Evolutionary conservation across 257 asterid genomes (phyloP).

Genomic region (Solanum chaucha): DNA sequence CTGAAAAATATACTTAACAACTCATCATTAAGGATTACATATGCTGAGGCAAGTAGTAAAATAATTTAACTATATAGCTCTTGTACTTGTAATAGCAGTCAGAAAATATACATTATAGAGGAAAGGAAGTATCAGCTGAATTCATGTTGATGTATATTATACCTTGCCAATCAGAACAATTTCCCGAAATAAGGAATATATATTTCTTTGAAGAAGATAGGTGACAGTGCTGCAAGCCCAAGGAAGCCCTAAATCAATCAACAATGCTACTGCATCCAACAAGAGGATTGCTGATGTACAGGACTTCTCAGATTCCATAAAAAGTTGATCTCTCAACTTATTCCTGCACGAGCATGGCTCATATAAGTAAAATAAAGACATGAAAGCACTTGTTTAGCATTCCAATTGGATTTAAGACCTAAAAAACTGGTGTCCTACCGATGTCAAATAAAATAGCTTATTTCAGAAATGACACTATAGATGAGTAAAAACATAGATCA

Average conservation of each 20-base stretch:
- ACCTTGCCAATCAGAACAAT: slow-evolving; percentile 68
- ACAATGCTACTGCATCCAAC: slow-evolving; percentile 46
- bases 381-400: neutral
- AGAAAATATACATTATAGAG: neutral
- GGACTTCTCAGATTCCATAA: slow-evolving; percentile 36
- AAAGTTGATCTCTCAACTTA: slow-evolving; percentile 47
- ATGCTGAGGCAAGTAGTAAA: neutral
- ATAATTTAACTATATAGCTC: neutral
- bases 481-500: neutral
- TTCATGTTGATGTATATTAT: neutral
- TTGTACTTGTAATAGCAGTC: neutral
- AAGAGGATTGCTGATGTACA: slow-evolving; percentile 45
- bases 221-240: slow-evolving; percentile 79
- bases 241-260: slow-evolving; percentile 63
- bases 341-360: slow-evolving; percentile 27
- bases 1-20: neutral
- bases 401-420: neutral
- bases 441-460: neutral
- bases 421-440: neutral
- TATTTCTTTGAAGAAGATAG: slow-evolving; percentile 51
- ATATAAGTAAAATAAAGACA: neutral
- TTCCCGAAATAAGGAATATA: slow-evolving; percentile 65
- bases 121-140: neutral
- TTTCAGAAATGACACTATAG: neutral
- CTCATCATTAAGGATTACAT: neutral